These are phyloP conservation scores for Gyromitra esculenta DNA, from an alignment of 2,329 filamentous ascomycete genomes.

Conservation along the genomic window DNA sequence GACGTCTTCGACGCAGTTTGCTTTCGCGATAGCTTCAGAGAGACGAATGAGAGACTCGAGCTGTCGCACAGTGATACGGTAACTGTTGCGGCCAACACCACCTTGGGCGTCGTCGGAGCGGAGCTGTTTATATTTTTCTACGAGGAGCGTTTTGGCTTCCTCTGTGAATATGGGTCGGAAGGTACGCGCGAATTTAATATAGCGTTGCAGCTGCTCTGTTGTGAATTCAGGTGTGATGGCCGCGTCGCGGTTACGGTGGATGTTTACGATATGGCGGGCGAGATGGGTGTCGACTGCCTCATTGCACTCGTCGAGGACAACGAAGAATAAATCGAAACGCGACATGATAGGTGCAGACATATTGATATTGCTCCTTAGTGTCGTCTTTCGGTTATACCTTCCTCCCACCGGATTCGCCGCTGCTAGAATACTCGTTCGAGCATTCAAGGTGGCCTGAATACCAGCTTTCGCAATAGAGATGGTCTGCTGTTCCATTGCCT, in stretches of 20 bases:
- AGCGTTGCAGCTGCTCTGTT: constrained; percentile 94
- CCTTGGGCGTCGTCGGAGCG: constrained; percentile 92
- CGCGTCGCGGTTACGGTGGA: constrained; percentile 91
- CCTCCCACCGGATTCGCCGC: constrained; percentile 96
- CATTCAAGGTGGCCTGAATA: constrained; percentile 97
- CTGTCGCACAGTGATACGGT: constrained; percentile 96
- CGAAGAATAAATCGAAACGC: constrained; percentile 98
- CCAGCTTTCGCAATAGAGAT: constrained; percentile 99
- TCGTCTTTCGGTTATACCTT: constrained; percentile 96
- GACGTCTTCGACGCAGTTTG: constrained; percentile 93
- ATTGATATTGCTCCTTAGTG: constrained; percentile 93
- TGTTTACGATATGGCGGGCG: constrained; percentile 90
- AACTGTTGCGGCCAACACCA: constrained; percentile 91
- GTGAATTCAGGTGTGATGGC: constrained; percentile 93
- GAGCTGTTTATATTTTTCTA: constrained; percentile 94
- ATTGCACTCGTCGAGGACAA: constrained; percentile 96
- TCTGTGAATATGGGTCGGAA: constrained; percentile 93
- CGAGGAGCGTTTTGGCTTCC: constrained; percentile 84
- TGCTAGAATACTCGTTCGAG: constrained; percentile 91
- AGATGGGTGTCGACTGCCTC: constrained; percentile 89
- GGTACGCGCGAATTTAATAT: constrained; percentile 94
- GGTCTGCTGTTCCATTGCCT: constrained; percentile 99
- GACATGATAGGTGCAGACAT: constrained; percentile 99
- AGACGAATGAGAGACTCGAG: constrained; percentile 95
- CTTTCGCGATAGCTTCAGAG: constrained; percentile 97